phyloP scores from a whole-genome alignment of 345 rosid genomes.

The Heritiera littoralis region DNA sequence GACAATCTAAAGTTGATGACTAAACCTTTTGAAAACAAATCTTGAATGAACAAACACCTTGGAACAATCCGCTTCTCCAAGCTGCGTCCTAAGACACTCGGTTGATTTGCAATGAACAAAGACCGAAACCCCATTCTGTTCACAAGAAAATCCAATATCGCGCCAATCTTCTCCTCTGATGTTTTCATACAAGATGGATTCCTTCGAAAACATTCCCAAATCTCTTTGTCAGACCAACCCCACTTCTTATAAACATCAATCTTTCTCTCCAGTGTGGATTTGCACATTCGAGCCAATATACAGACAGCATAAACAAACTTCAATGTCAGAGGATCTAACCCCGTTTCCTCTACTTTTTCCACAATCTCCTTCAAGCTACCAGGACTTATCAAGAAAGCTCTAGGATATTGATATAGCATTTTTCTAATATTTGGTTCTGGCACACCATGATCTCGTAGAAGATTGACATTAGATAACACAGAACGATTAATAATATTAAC shows the following conservation, averaged over 20 bases:
- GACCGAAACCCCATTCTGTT: slow-evolving; percentile 25
- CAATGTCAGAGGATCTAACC: slow-evolving; percentile 17
- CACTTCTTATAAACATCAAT: slow-evolving; percentile 24
- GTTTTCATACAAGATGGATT: neutral
- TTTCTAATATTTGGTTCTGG: neutral
- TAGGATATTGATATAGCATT: neutral
- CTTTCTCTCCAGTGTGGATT: slow-evolving; percentile 27
- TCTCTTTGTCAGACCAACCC: slow-evolving; percentile 36
- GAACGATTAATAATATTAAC: neutral
- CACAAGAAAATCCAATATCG: slow-evolving; percentile 19
- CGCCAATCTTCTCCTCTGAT: slow-evolving; percentile 18
- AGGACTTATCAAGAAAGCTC: neutral
- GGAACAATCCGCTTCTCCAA: too few species aligned
- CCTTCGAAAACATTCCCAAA: slow-evolving; percentile 16
- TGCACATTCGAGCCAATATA: neutral
- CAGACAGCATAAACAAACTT: slow-evolving; percentile 25
- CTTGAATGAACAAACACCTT: too few species aligned
- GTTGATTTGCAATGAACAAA: neutral
- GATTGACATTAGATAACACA: neutral
- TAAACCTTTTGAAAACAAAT: too few species aligned
- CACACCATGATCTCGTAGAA: neutral
- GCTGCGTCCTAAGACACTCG: too few species aligned
- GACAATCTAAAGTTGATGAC: too few species aligned
- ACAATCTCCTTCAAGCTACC: slow-evolving; percentile 18
- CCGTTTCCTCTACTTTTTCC: slow-evolving; percentile 25